phyloP scores from a whole-genome alignment of 1,284 basidiomycete species.

The Melampsora larici-populina region DNA sequence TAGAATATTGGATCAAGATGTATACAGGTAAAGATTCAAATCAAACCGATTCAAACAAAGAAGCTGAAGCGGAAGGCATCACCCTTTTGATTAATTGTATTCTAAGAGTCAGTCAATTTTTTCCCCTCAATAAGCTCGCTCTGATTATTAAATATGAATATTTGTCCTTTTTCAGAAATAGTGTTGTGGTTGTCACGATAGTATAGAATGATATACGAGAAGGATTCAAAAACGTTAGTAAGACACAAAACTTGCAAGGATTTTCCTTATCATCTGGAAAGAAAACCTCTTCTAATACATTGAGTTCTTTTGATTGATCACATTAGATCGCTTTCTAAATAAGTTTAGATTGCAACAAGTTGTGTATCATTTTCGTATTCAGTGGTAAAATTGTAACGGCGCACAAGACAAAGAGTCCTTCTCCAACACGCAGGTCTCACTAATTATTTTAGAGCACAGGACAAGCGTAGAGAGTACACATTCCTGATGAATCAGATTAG shows the following conservation, averaged over 20 bases:
- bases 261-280: slow-evolving; percentile 5
- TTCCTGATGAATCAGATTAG: no score
- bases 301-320: no score
- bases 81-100: slow-evolving; percentile 32
- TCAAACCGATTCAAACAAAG: slow-evolving; percentile 10
- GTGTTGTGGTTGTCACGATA: slow-evolving; percentile 77
- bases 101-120: slow-evolving; percentile 6
- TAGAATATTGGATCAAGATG: no score
- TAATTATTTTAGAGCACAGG: no score
- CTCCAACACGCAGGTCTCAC: no score
- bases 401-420: no score
- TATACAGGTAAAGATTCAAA: background rate
- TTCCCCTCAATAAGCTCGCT: background rate
- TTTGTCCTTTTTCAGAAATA: slow-evolving; percentile 34
- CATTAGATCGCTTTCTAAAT: no score
- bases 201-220: slow-evolving; percentile 80
- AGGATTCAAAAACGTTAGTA: slow-evolving; percentile 60
- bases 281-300: slow-evolving; percentile 26
- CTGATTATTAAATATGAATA: background rate
- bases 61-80: slow-evolving; percentile 13
- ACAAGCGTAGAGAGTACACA: no score
- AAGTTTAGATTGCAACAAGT: no score
- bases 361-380: no score
- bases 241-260: background rate
- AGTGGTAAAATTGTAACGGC: no score